Evolutionary conservation across 2,329 filamentous ascomycete species (phyloP).

Genomic region (Penicillium sp.): DNA sequence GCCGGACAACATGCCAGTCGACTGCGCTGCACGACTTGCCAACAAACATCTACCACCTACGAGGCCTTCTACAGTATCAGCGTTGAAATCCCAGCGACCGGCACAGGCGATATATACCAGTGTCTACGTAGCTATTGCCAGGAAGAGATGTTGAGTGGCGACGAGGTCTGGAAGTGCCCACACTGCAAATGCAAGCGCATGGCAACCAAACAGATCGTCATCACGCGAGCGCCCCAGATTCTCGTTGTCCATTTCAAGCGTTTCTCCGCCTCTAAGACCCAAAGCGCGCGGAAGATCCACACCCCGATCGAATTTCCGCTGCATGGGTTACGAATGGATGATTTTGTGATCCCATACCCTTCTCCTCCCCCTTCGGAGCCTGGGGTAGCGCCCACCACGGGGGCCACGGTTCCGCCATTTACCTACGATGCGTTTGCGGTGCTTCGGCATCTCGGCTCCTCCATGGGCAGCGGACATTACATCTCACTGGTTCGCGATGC

Average conservation of each 20-base stretch:
- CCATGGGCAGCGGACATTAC: slow-evolving; percentile 75
- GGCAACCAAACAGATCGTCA: slow-evolving; percentile 67
- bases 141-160: slow-evolving; percentile 65
- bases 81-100: slow-evolving; percentile 65
- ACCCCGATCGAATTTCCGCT: slow-evolving; percentile 75
- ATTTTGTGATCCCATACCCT: slow-evolving; percentile 57
- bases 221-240: slow-evolving; percentile 76
- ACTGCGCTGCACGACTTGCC: slow-evolving; percentile 61
- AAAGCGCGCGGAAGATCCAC: slow-evolving; percentile 65
- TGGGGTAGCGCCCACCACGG: slow-evolving; percentile 53
- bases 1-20: slow-evolving; percentile 67
- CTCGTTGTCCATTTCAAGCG: slow-evolving; percentile 76
- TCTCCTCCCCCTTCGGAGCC: slow-evolving; percentile 28
- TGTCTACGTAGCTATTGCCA: slow-evolving; percentile 69
- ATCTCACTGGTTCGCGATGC: slow-evolving; percentile 66
- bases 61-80: slow-evolving; percentile 70
- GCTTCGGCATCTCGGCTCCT: slow-evolving; percentile 70
- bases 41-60: slow-evolving; percentile 64
- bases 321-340: slow-evolving; percentile 63
- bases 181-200: slow-evolving; percentile 67
- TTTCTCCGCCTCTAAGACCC: slow-evolving; percentile 58
- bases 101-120: slow-evolving; percentile 61
- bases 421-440: slow-evolving; percentile 85
- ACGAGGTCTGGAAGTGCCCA: slow-evolving; percentile 71
- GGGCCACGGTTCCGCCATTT: slow-evolving; percentile 56